A percentile compares a stretch with the other conserved stretches of the same genome.
These are phyloP conservation scores for Phylloporus scabripes DNA, from an alignment of 768 basidiomycete species.

Conservation along the genomic window DNA sequence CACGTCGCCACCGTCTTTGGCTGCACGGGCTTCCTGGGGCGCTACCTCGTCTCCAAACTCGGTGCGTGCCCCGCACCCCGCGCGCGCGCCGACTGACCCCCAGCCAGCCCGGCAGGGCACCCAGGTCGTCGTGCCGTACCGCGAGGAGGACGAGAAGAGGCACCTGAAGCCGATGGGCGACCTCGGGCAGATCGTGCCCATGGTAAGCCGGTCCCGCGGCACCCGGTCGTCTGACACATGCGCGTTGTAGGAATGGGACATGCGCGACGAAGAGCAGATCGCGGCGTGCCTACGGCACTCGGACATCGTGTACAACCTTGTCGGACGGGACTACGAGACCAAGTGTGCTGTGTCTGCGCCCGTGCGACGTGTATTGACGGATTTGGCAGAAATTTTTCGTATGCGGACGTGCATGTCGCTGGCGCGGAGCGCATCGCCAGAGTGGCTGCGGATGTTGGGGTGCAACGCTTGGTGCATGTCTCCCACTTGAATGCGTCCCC, in stretches of 20 bases:
- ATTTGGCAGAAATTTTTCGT: constrained; percentile 75
- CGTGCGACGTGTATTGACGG: constrained; percentile 9
- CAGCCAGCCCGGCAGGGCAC: constrained; percentile 78
- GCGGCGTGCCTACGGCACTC: constrained; percentile 92
- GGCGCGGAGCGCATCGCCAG: constrained; percentile 85
- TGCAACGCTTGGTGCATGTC: constrained; percentile 85
- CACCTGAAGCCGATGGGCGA: constrained; percentile 92
- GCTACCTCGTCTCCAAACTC: constrained; percentile 91
- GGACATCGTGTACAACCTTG: constrained; percentile 94
- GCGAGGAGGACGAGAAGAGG: constrained; percentile 90
- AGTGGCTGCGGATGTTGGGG: constrained; percentile 69
- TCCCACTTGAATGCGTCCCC: constrained; percentile 90
- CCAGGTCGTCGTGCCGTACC: constrained; percentile 91
- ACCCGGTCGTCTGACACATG: constrained; percentile 6
- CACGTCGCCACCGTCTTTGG: constrained; percentile 97
- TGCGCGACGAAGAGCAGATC: constrained; percentile 85
- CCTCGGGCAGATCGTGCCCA: constrained; percentile 90
- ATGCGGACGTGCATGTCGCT: constrained; percentile 69
- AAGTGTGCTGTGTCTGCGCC: constrained; percentile 52
- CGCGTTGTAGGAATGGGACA: constrained; percentile 82
- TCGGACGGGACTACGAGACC: constrained; percentile 91
- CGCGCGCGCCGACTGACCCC: not conserved
- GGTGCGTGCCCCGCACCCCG: constrained; percentile 41
- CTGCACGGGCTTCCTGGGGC: constrained; percentile 89
- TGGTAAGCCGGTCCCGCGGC: constrained; percentile 48